Base-by-base conservation (phyloP, 768 basidiomycete species). In the Boletus subparvulus region DNA sequence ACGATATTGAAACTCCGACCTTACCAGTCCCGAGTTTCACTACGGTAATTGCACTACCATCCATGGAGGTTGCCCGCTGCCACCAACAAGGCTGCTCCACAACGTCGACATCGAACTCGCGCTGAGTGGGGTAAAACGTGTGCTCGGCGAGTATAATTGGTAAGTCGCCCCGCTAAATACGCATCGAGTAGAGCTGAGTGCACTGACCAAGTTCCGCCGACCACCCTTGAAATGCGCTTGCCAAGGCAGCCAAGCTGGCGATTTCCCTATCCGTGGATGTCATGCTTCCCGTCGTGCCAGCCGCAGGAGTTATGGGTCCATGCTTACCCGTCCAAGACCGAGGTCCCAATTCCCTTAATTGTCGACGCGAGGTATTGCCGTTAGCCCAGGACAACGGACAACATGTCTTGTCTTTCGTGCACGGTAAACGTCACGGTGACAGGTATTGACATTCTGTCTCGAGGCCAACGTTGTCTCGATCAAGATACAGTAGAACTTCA, bases 1-100 rank as follows among this genome's bases (percentile, higher is more conserved):
- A 4, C 14, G 21, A 56, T 32, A 47, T 59, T 11, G 24, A 37
- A 43, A 43, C 40, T 47, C 58, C 58, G 58, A 37, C 14, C 1
- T 21, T 21, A 21, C 21, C 21, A 21, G 21, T 21, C 21, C 11
- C 9, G 9, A 30, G 30, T 30, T 9, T 7, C 28, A 30, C 28
- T 1, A 30, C 14, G 35, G 13, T 36, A 36, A 13, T 37, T 17
- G 4, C 16, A 37, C 16, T 13, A 39, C 37, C 17, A n/a, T 17
- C 1, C 8, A 10, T n/a, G 37, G 37, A 17, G 17, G 37, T n/a
- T 16, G 17, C 37, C 17, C 37, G 39, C n/a, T 19, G n/a, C n/a
- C 39, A 40, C 42, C 42, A 42, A 24, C 42, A 8, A 24, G 21
- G 21, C 21, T 42, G 13, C 42, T 14, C 13, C 13, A 14, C 42